These are phyloP conservation scores for Myxozyma neglecta DNA, from an alignment of 805 yeast species.

Conservation along the genomic window DNA sequence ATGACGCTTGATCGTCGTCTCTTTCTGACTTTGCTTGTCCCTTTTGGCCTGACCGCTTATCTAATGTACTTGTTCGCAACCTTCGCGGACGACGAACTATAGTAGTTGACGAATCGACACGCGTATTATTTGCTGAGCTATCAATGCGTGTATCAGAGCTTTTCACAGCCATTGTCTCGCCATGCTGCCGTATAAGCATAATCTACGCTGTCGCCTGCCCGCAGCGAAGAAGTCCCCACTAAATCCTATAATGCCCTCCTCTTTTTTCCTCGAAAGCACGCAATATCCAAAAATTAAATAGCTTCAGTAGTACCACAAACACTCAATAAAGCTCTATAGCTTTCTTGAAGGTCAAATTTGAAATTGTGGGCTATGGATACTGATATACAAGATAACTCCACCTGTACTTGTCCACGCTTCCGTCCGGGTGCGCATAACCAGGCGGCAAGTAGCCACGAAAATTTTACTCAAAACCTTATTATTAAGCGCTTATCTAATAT, in stretches of 20 bases:
- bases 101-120: not conserved
- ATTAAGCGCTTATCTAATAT: not conserved
- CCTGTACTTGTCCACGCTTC: no score
- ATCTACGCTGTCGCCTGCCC: no score
- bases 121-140: not conserved
- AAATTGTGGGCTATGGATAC: no score
- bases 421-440: slow-evolving; percentile 12
- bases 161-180: not conserved
- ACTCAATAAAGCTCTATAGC: no score
- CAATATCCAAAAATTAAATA: no score
- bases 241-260: no score
- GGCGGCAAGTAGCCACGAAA: slow-evolving; percentile 1
- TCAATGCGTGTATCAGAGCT: not conserved
- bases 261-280: no score
- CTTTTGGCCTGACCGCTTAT: not conserved
- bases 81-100: not conserved
- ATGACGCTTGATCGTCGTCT: not conserved
- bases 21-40: not conserved
- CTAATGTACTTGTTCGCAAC: not conserved
- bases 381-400: no score
- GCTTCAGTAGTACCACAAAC: no score
- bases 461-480: not conserved
- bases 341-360: no score
- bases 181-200: slow-evolving; percentile 1
- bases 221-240: no score